A percentile compares a stretch with the other conserved stretches of the same genome.
Evolutionary conservation across 768 basidiomycete genomes (phyloP).

Genomic region (Termitomyces sp.): DNA sequence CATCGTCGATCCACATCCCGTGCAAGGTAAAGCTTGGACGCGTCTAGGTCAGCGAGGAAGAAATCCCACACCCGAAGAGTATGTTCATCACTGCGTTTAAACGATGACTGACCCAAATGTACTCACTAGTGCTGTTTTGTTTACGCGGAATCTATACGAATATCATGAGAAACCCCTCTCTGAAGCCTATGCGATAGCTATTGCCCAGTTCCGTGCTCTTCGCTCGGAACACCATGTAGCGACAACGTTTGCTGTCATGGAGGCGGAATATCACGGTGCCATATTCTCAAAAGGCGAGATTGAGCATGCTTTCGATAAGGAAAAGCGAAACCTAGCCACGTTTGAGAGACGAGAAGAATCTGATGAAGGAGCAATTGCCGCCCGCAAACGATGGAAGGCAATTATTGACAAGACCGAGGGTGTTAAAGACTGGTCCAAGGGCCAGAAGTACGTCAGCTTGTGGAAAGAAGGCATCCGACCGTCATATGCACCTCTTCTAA

Average conservation of each 20-base stretch:
- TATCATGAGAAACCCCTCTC: slow-evolving; percentile 60
- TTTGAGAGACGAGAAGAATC: slow-evolving; percentile 51
- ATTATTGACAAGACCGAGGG: slow-evolving; percentile 43
- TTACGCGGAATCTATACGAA: slow-evolving; percentile 72
- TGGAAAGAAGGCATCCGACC: slow-evolving; percentile 71
- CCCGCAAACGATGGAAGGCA: slow-evolving; percentile 76
- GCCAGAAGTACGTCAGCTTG: slow-evolving; percentile 63
- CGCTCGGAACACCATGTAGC: slow-evolving; percentile 81
- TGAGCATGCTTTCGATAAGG: slow-evolving; percentile 53
- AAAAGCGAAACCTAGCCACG: slow-evolving; percentile 55
- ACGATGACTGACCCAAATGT: slow-evolving; percentile 7
- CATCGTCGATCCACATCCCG: slow-evolving; percentile 50
- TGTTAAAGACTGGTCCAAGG: slow-evolving; percentile 62
- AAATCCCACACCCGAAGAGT: slow-evolving; percentile 92
- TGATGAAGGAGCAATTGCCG: slow-evolving; percentile 55
- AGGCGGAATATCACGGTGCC: slow-evolving; percentile 75
- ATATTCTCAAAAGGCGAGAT: slow-evolving; percentile 56
- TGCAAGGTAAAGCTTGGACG: slow-evolving; percentile 66
- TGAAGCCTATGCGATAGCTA: slow-evolving; percentile 72
- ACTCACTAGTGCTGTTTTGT: slow-evolving; percentile 63
- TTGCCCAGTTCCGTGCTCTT: slow-evolving; percentile 84
- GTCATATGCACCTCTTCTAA: slow-evolving; percentile 54
- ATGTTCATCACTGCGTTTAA: slow-evolving; percentile 24
- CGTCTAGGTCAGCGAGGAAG: slow-evolving; percentile 74
- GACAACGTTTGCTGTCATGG: slow-evolving; percentile 67